Evolutionary conservation across 1,284 basidiomycete genomes (phyloP).

Genomic region (Gomphus sp.): DNA sequence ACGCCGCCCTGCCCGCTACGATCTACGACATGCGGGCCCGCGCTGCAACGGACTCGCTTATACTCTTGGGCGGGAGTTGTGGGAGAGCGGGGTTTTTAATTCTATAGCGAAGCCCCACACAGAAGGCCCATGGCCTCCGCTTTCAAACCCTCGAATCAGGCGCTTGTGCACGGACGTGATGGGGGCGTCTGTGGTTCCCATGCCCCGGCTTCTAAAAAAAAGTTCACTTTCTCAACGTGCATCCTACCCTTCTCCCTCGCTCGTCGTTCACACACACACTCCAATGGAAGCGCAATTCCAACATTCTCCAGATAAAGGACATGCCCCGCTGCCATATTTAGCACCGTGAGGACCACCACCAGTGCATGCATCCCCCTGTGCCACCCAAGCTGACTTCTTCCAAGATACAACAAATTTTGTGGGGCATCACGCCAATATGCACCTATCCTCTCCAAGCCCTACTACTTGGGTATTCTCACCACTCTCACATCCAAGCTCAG

Average conservation of each 20-base stretch:
- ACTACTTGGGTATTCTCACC: conserved; percentile 93
- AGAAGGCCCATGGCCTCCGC: no score
- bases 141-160: neutral
- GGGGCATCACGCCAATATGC: conserved; percentile 82
- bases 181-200: conserved; percentile 17
- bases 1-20: no score
- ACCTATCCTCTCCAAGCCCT: conserved; percentile 91
- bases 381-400: conserved; percentile 5
- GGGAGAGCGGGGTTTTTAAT: no score
- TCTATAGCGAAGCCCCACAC: no score
- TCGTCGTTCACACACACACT: neutral
- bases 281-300: conserved; percentile 96
- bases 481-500: conserved; percentile 19
- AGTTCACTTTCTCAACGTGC: conserved; percentile 50
- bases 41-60: no score
- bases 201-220: conserved; percentile 93
- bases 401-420: conserved; percentile 91
- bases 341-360: conserved; percentile 35
- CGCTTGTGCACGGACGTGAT: neutral
- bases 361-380: conserved; percentile 34
- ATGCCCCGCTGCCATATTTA: no score
- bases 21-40: no score
- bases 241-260: conserved; percentile 22
- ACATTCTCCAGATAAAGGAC: conserved; percentile 38
- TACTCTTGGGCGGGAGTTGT: no score